These are phyloP conservation scores for Mycena latifolia DNA, from an alignment of 768 basidiomycete genomes.

Conservation along the genomic window DNA sequence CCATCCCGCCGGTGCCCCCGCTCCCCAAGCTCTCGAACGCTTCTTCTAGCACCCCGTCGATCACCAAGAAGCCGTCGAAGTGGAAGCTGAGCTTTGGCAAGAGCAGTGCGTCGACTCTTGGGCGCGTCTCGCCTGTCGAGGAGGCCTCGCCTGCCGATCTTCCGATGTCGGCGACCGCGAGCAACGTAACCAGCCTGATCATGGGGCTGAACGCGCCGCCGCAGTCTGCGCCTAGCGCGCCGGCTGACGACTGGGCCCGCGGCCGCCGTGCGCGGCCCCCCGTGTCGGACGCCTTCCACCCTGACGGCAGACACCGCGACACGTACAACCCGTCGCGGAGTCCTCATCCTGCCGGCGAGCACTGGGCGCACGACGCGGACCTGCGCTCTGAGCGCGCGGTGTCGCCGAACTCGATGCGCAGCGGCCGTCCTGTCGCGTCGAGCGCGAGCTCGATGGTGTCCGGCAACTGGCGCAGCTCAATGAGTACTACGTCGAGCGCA, in stretches of 20 bases:
- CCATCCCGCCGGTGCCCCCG: slow-evolving; percentile 29
- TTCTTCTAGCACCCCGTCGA: slow-evolving; percentile 44
- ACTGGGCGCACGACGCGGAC: slow-evolving; percentile 47
- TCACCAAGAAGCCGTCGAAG: slow-evolving; percentile 86
- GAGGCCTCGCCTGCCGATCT: slow-evolving; percentile 44
- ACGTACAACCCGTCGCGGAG: slow-evolving; percentile 47
- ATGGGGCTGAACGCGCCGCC: slow-evolving; percentile 73
- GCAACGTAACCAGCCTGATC: slow-evolving; percentile 81
- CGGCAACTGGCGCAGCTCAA: slow-evolving; percentile 84
- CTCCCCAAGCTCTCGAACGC: slow-evolving; percentile 35
- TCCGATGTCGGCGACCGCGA: slow-evolving; percentile 76
- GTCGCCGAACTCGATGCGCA: slow-evolving; percentile 73
- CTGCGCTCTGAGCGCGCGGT: slow-evolving; percentile 56
- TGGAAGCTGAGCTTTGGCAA: slow-evolving; percentile 87
- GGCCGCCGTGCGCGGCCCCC: slow-evolving; percentile 27
- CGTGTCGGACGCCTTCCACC: slow-evolving; percentile 19
- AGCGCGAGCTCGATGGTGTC: slow-evolving; percentile 75
- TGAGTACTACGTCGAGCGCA: slow-evolving; percentile 76
- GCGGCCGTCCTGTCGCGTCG: slow-evolving; percentile 63
- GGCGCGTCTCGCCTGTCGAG: slow-evolving; percentile 54
- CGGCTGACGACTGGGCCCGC: slow-evolving; percentile 25
- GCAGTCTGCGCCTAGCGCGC: slow-evolving; percentile 38
- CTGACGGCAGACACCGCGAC: slow-evolving; percentile 40
- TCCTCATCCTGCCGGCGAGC: slow-evolving; percentile 46
- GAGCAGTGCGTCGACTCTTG: slow-evolving; percentile 55